Base-by-base conservation (phyloP, 2,329 filamentous ascomycete species). In the Fusarium goolgardi region DNA sequence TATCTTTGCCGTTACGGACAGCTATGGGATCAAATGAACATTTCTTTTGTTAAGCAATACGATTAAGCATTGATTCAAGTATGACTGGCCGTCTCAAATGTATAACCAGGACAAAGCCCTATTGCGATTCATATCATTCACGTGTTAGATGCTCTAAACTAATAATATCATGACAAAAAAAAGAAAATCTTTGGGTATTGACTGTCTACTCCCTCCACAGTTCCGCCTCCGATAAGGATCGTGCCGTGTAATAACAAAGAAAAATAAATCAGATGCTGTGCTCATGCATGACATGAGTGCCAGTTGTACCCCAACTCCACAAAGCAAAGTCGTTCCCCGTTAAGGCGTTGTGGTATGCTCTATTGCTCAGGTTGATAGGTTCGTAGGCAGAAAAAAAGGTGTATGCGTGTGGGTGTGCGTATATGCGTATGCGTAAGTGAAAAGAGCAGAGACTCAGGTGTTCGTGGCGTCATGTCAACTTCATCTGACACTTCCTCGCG, bases 151-250 rank as follows among this genome's bases (percentile, higher is more conserved):
- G 37, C 46, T 50, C 47, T 55, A 40, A 35, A 49, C 35, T 43
- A 50, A 34, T 18, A 46, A 34, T 18, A 50, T 57, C 49, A 41
- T 55, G 32, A 70, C 34, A 71, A 69, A 75, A 74, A 71, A 66
- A 71, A 66, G 71, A 65, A 57, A 63, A 75, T 72, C 71, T 65
- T 37, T 72, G 74, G 73, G 75, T 76, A 76, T 76, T 75, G 68
- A 69, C 65, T 74, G 68, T 72, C 65, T 72, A 68, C 60, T 62
- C 60, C 71, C 56, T 69, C 65, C 69, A 61, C 66, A 72, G 52
- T 74, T 51, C 71, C 67, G 71, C 72, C 66, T 61, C 62, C 40
- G 39, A 53, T 43, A 71, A 65, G 52, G 58, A 71, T 61, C 44
- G 64, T 63, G 56, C 53, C 69, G 46, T 70, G 47, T 51, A 20